These are phyloP conservation scores for Platismatia glauca DNA, from an alignment of 495 filamentous ascomycete species.

Conservation along the genomic window DNA sequence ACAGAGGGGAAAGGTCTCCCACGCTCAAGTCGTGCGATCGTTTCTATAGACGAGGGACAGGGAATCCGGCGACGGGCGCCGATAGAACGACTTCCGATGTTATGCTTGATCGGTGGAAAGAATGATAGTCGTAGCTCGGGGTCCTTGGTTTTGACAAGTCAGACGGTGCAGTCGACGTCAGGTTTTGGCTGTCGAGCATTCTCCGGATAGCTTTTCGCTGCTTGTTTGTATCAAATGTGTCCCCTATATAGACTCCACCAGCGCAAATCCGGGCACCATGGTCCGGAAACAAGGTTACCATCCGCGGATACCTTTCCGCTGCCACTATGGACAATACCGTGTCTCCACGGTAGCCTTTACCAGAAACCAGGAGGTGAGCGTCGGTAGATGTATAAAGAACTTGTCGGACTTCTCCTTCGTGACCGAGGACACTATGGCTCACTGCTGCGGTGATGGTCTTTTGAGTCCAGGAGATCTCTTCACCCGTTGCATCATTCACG, in stretches of 20 bases:
- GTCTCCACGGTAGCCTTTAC: conserved; percentile 5
- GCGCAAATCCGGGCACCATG: neutral
- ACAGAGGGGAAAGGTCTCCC: neutral
- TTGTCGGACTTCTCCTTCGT: conserved; percentile 2
- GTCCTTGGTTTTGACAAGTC: neutral
- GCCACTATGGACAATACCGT: conserved; percentile 1
- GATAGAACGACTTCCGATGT: neutral
- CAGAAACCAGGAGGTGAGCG: conserved; percentile 2
- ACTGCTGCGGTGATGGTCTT: conserved; percentile 5
- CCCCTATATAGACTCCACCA: neutral
- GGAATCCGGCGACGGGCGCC: neutral
- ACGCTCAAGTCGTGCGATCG: conserved; percentile 1
- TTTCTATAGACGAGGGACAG: neutral
- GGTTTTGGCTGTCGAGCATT: neutral
- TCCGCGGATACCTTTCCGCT: conserved; percentile 3
- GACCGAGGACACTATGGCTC: neutral
- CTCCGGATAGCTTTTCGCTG: neutral
- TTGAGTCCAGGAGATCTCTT: too few species aligned
- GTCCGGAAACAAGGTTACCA: neutral
- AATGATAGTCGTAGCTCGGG: neutral
- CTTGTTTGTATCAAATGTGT: neutral
- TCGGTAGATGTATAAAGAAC: conserved; percentile 3
- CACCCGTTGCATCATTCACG: too few species aligned
- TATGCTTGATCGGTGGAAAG: neutral
- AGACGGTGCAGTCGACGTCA: neutral